These are phyloP conservation scores for Chytriomyces confervae DNA, from an alignment of 192 early-diverging fungal species.

Conservation along the genomic window DNA sequence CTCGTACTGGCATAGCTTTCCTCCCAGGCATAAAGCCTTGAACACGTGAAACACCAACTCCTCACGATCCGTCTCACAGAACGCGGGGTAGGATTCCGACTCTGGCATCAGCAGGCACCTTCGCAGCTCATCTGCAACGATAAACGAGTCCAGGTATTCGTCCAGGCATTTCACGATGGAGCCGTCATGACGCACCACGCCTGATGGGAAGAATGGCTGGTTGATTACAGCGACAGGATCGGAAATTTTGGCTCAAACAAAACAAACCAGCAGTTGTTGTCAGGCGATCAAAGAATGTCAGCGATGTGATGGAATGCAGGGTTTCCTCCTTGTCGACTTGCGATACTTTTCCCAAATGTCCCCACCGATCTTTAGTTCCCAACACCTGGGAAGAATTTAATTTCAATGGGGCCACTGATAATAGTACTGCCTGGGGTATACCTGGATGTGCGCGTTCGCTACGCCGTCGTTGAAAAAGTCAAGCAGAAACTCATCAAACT, in stretches of 20 bases:
- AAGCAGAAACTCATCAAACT: conserved; percentile 50
- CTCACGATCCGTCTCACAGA: conserved; percentile 44
- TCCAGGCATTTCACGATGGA: conserved; percentile 60
- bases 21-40: conserved; percentile 56
- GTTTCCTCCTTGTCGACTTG: conserved; percentile 44
- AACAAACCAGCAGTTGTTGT: conserved; percentile 18
- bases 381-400: conserved; percentile 33
- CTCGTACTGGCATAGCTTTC: conserved; percentile 61
- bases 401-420: neutral
- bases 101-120: conserved; percentile 51
- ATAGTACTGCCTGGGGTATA: neutral
- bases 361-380: conserved; percentile 50
- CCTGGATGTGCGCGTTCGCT: conserved; percentile 46
- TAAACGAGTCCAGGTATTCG: conserved; percentile 50
- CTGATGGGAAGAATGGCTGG: conserved; percentile 15
- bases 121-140: conserved; percentile 59
- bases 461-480: conserved; percentile 52
- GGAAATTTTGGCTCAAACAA: neutral
- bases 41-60: conserved; percentile 65
- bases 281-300: conserved; percentile 56
- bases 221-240: neutral
- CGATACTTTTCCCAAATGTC: conserved; percentile 48
- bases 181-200: conserved; percentile 46
- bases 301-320: conserved; percentile 44
- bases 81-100: conserved; percentile 44